Evolutionary conservation across 2,329 filamentous ascomycete genomes (phyloP).

Genomic region (Aureobasidium sp.): DNA sequence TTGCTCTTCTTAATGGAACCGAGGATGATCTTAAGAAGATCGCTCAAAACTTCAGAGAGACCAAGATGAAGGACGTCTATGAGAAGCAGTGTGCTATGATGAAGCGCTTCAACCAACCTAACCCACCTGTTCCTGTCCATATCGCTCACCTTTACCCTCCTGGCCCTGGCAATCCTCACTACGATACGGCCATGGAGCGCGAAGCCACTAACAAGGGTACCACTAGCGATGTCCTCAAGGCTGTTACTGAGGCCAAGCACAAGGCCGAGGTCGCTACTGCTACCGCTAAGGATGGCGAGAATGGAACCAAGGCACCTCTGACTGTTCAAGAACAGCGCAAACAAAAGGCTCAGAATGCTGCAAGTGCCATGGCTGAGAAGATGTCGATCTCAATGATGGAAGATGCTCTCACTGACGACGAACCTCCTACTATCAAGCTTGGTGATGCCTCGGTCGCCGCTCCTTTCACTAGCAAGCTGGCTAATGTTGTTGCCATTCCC

Average conservation of each 20-base stretch:
- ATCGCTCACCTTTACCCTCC: conserved; percentile 94
- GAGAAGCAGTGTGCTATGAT: conserved; percentile 92
- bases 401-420: conserved; percentile 73
- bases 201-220: conserved; percentile 46
- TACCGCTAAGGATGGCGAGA: conserved; percentile 34
- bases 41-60: conserved; percentile 85
- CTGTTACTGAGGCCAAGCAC: conserved; percentile 37
- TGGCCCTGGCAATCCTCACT: conserved; percentile 86
- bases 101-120: conserved; percentile 87
- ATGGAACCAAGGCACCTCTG: conserved; percentile 15
- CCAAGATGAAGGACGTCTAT: conserved; percentile 97
- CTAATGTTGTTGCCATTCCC: conserved; percentile 92
- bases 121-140: conserved; percentile 78
- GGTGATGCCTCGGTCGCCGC: conserved; percentile 96
- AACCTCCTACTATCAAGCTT: conserved; percentile 92
- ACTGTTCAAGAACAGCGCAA: conserved; percentile 44
- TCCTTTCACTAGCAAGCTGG: conserved; percentile 94
- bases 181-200: conserved; percentile 80
- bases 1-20: conserved; percentile 91
- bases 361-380: conserved; percentile 74
- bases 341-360: conserved; percentile 57
- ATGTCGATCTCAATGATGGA: conserved; percentile 85
- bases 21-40: conserved; percentile 86
- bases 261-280: conserved; percentile 39
- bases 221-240: conserved; percentile 52